These are phyloP conservation scores for Pythium folliculosum DNA, from an alignment of 352 stramenopile species.

Conservation along the genomic window DNA sequence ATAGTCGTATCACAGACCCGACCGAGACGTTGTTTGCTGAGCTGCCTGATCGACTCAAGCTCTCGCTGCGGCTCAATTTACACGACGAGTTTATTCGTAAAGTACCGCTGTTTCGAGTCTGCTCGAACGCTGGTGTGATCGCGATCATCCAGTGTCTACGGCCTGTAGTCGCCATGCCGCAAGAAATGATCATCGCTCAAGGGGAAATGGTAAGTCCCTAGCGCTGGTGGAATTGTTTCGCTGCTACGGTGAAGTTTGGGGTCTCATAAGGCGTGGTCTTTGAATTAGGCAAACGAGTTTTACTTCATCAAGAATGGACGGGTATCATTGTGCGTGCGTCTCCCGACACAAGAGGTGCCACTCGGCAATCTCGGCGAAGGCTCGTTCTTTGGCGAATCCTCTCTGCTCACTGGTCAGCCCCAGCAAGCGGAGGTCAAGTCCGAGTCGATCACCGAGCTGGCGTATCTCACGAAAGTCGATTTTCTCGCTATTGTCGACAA, in stretches of 20 bases:
- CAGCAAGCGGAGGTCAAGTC: slow-evolving; percentile 62
- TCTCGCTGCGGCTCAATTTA: slow-evolving; percentile 65
- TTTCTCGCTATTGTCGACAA: slow-evolving; percentile 61
- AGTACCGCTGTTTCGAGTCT: slow-evolving; percentile 69
- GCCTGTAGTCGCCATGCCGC: slow-evolving; percentile 61
- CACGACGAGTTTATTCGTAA: slow-evolving; percentile 74
- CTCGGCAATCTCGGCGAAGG: slow-evolving; percentile 70
- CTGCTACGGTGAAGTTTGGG: not conserved
- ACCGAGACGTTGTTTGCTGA: slow-evolving; percentile 69
- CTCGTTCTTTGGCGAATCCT: slow-evolving; percentile 76
- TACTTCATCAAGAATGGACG: slow-evolving; percentile 77
- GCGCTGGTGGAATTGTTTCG: not conserved
- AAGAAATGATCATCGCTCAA: slow-evolving; percentile 66
- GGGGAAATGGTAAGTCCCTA: slow-evolving; percentile 46
- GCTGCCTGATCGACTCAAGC: slow-evolving; percentile 68
- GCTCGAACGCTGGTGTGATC: slow-evolving; percentile 69
- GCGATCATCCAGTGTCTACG: slow-evolving; percentile 73
- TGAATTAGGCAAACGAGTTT: slow-evolving; percentile 49
- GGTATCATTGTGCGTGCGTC: slow-evolving; percentile 54
- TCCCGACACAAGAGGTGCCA: slow-evolving; percentile 37
- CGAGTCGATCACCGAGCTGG: slow-evolving; percentile 64
- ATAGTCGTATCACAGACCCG: slow-evolving; percentile 51
- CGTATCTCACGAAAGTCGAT: slow-evolving; percentile 57
- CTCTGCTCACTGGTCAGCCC: slow-evolving; percentile 57
- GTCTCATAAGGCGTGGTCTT: not conserved